Evolutionary conservation across 2,329 filamentous ascomycete species (phyloP).

Genomic region (Alternaria atra): DNA sequence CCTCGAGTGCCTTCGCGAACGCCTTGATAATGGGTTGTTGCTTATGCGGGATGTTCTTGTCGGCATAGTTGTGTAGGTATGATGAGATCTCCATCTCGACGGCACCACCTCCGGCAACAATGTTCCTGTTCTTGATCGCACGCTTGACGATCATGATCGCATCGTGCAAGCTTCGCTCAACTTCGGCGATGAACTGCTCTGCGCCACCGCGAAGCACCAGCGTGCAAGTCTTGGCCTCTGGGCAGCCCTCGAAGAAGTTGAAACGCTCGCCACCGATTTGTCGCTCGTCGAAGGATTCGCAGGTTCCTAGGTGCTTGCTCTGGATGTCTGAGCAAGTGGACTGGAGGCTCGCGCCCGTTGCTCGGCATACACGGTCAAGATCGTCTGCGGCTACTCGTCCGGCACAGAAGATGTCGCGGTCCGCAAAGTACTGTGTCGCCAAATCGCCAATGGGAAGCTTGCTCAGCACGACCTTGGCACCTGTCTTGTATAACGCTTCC

Average conservation of each 20-base stretch:
- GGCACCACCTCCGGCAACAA: slow-evolving; percentile 94
- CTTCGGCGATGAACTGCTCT: slow-evolving; percentile 99
- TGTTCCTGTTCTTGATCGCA: slow-evolving; percentile 90
- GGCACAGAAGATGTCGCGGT: slow-evolving; percentile 97
- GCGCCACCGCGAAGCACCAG: slow-evolving; percentile 93
- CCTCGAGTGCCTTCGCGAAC: slow-evolving; percentile 95
- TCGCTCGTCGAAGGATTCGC: slow-evolving; percentile 89
- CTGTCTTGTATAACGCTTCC: slow-evolving; percentile 90
- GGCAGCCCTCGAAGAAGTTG: slow-evolving; percentile 98
- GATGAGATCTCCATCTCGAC: slow-evolving; percentile 96
- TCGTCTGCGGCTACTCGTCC: slow-evolving; percentile 91
- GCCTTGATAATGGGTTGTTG: slow-evolving; percentile 98
- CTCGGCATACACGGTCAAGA: slow-evolving; percentile 94
- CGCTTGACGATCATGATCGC: slow-evolving; percentile 99
- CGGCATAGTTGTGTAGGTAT: slow-evolving; percentile 90
- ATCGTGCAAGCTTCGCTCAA: slow-evolving; percentile 96
- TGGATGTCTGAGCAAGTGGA: slow-evolving; percentile 97
- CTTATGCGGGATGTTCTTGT: slow-evolving; percentile 92
- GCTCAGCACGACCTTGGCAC: slow-evolving; percentile 95
- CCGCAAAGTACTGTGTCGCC: slow-evolving; percentile 96
- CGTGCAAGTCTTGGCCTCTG: slow-evolving; percentile 95
- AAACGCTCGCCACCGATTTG: slow-evolving; percentile 97
- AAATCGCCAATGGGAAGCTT: slow-evolving; percentile 97
- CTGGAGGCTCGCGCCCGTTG: slow-evolving; percentile 89
- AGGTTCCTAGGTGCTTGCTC: slow-evolving; percentile 86